Conservation (phyloP, 2,329 filamentous ascomycete genomes). For the Penicillium sp. region DNA sequence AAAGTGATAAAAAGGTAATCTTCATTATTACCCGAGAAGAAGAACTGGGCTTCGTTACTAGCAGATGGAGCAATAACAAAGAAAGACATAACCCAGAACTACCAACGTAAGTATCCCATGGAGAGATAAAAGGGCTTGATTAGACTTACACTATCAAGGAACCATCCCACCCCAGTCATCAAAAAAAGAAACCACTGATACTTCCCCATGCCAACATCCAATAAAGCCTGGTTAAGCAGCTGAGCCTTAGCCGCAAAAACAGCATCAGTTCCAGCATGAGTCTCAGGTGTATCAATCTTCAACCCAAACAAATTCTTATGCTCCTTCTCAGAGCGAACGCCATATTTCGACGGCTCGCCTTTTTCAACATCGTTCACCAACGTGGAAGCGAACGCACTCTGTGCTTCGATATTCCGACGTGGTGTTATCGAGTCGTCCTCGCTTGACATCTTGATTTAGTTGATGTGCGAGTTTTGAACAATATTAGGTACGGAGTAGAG, state of each 20-base stretch:
- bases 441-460: background rate
- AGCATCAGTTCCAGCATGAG: constrained; percentile 9
- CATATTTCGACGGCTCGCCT: background rate
- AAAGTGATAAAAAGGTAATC: constrained; percentile 18
- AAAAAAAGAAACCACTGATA: constrained; percentile 24
- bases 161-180: constrained; percentile 22
- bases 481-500: background rate
- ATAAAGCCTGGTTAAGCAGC: constrained; percentile 19
- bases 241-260: constrained; percentile 12
- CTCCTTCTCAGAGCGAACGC: background rate
- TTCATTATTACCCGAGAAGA: constrained; percentile 14
- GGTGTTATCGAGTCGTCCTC: constrained; percentile 4
- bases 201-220: constrained; percentile 21
- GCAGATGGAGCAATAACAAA: constrained; percentile 17
- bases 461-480: background rate
- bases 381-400: constrained; percentile 10
- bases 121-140: background rate
- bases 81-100: constrained; percentile 25
- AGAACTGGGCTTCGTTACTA: constrained; percentile 22
- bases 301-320: constrained; percentile 1
- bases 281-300: background rate
- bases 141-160: constrained; percentile 21
- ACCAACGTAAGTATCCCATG: background rate
- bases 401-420: constrained; percentile 9
- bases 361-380: constrained; percentile 9